phyloP scores from a whole-genome alignment of 805 yeast genomes.

The Pichia thaimueangensis region DNA sequence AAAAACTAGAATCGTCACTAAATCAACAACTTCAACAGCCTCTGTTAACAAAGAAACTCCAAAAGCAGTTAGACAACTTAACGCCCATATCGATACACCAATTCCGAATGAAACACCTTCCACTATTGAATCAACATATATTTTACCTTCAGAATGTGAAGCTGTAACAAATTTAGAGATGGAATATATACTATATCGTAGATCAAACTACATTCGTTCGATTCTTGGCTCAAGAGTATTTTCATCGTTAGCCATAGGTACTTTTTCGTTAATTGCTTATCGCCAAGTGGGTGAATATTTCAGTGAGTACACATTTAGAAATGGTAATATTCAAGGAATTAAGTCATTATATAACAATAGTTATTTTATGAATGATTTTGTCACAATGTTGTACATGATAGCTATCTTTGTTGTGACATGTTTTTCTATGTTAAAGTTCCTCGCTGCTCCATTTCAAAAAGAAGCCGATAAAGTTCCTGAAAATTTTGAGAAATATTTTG shows the following conservation, averaged over 20 bases:
- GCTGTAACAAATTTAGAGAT: conserved; percentile 59
- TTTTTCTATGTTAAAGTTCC: conserved; percentile 33
- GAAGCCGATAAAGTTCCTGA: conserved; percentile 33
- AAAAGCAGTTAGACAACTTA: conserved; percentile 9
- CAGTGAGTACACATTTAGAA: conserved; percentile 20
- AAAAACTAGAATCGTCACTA: not conserved
- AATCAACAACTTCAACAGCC: not conserved
- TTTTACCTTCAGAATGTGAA: conserved; percentile 52
- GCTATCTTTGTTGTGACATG: conserved; percentile 34
- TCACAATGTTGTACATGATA: conserved; percentile 34
- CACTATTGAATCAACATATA: conserved; percentile 40
- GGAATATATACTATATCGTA: conserved; percentile 48
- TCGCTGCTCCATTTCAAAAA: conserved; percentile 43
- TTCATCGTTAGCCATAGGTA: conserved; percentile 22
- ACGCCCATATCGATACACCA: conserved; percentile 30
- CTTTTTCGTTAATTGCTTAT: conserved; percentile 18
- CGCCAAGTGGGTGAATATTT: conserved; percentile 20
- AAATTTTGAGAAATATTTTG: conserved; percentile 38
- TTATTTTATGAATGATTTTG: conserved; percentile 23
- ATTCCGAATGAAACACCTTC: conserved; percentile 46
- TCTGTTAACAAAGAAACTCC: not conserved
- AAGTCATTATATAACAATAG: conserved; percentile 15
- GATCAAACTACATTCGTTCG: conserved; percentile 39
- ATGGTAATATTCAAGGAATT: conserved; percentile 12
- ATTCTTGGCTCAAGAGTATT: conserved; percentile 44